Conservation (phyloP, 2,329 filamentous ascomycete species). For the Chaetothyriales sp. region DNA sequence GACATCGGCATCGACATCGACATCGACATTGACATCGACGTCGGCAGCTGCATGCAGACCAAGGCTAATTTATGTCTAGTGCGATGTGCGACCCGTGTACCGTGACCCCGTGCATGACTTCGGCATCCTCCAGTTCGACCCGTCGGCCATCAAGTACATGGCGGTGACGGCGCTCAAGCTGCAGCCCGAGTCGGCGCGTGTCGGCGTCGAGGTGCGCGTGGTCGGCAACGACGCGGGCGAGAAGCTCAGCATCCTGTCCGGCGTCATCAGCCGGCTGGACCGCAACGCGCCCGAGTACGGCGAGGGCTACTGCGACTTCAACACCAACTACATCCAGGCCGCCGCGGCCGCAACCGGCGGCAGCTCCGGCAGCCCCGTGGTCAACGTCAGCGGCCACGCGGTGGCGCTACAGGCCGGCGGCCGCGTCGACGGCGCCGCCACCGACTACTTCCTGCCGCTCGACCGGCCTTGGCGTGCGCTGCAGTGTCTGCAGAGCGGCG, state of each 20-base stretch:
- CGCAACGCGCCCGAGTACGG: conserved; percentile 96
- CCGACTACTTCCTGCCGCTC: conserved; percentile 91
- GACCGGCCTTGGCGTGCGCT: conserved; percentile 81
- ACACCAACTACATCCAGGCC: conserved; percentile 90
- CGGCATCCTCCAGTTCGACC: conserved; percentile 90
- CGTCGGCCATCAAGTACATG: conserved; percentile 95
- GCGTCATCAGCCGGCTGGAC: conserved; percentile 90
- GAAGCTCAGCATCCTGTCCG: conserved; percentile 93
- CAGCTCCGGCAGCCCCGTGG: conserved; percentile 94
- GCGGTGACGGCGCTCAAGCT: conserved; percentile 66
- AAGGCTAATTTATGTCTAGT: conserved; percentile 34
- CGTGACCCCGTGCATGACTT: conserved; percentile 98
- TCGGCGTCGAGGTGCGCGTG: conserved; percentile 88
- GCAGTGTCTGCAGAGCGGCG: conserved; percentile 64
- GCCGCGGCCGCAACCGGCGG: conserved; percentile 93
- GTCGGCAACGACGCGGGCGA: conserved; percentile 98
- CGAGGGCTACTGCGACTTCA: conserved; percentile 97
- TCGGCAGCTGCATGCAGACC: not conserved
- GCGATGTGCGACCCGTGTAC: conserved; percentile 92
- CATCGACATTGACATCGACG: too few species aligned
- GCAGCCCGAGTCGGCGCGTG: conserved; percentile 69
- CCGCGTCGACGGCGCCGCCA: conserved; percentile 84
- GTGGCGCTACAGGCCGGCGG: conserved; percentile 90
- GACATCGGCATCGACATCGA: too few species aligned
- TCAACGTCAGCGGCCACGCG: conserved; percentile 85